Percentiles rank a stretch among this genome's conserved stretches.
phyloP scores from a whole-genome alignment of 1,139 yeast species.

The Magnusiomyces ingens region DNA sequence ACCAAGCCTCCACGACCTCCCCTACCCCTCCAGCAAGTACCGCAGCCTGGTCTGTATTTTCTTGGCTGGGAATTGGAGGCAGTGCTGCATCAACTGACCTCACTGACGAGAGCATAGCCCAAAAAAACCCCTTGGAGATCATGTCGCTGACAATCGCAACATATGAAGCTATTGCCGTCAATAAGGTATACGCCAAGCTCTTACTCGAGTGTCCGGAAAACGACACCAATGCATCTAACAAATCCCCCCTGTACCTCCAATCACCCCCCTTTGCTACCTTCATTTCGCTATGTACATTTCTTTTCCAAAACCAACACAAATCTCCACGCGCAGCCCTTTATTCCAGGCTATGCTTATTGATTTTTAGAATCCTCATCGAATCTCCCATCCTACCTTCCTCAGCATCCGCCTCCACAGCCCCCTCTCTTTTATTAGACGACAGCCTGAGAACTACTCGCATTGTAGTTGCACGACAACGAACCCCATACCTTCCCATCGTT shows the following conservation, averaged over 20 bases:
- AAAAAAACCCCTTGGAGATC: conserved; percentile 22
- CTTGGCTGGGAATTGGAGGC: conserved; percentile 6
- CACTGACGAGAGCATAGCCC: background rate
- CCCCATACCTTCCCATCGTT: conserved; percentile 27
- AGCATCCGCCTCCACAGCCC: conserved; percentile 18
- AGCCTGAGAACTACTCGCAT: conserved; percentile 18
- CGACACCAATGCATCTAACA: conserved; percentile 5
- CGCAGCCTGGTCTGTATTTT: background rate
- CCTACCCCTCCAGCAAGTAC: background rate
- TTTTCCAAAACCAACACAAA: conserved; percentile 31
- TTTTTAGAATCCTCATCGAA: conserved; percentile 31
- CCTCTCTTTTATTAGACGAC: conserved; percentile 19
- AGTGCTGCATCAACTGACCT: background rate
- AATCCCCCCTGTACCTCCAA: background rate
- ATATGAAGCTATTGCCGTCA: conserved; percentile 34
- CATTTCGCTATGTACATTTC: conserved; percentile 29
- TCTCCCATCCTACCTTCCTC: conserved; percentile 15
- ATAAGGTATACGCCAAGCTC: conserved; percentile 31
- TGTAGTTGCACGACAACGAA: conserved; percentile 25
- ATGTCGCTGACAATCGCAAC: conserved; percentile 30
- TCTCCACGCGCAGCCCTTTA: conserved; percentile 27
- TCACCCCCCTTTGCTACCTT: conserved; percentile 26
- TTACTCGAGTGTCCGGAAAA: conserved; percentile 23
- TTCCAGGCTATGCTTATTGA: conserved; percentile 29
- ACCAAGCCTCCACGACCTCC: background rate